Evolutionary conservation across 148 eudicot genomes (phyloP).

Genomic region (Fagopyrum esculentum): DNA sequence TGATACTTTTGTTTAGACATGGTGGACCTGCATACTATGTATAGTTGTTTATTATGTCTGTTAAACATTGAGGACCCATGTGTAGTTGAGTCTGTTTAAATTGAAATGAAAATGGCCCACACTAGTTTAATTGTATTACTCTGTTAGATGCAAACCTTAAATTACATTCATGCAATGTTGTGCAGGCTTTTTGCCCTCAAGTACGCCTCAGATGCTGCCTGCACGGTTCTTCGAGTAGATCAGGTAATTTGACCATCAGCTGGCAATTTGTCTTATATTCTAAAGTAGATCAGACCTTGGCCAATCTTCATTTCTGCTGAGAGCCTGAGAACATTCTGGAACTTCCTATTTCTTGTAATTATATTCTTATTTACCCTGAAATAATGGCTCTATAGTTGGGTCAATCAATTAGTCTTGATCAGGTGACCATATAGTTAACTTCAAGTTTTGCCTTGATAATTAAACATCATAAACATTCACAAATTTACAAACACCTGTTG

Average conservation of each 20-base stretch:
- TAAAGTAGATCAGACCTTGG: background rate
- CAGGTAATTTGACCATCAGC: slow-evolving; percentile 45
- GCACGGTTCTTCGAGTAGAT: slow-evolving; percentile 90
- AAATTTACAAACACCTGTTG: background rate
- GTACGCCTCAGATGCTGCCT: slow-evolving; percentile 89
- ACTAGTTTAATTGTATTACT: background rate
- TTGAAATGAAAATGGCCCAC: background rate
- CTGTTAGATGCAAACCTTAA: background rate
- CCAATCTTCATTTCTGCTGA: background rate
- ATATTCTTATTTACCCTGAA: background rate
- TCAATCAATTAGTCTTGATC: background rate
- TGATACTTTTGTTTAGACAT: background rate
- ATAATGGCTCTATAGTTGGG: background rate
- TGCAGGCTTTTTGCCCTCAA: slow-evolving; percentile 81
- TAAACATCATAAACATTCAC: background rate
- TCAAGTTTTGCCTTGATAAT: background rate
- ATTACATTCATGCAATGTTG: background rate
- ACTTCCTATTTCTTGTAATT: background rate
- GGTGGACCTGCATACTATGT: background rate
- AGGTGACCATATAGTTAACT: background rate
- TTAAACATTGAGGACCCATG: background rate
- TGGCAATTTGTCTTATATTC: background rate
- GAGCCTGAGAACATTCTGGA: background rate
- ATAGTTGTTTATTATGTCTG: background rate
- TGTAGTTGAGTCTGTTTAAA: background rate